A percentile compares a stretch with the other conserved stretches of the same genome.
phyloP scores from a whole-genome alignment of 2,329 filamentous ascomycete genomes.

The Sporothrix pallida region DNA sequence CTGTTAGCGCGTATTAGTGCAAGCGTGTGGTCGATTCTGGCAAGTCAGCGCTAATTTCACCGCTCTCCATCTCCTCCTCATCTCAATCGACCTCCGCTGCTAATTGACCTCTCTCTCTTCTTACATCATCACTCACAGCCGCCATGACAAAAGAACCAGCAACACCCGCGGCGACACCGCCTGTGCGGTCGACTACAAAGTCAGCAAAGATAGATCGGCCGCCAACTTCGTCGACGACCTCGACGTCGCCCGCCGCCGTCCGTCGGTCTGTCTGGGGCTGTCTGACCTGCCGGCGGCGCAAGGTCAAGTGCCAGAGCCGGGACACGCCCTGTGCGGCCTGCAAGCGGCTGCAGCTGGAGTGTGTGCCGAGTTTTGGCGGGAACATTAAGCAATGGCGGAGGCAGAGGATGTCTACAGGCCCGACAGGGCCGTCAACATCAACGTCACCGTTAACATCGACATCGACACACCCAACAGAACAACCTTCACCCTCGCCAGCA shows the following conservation, averaged over 20 bases:
- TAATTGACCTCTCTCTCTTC: too few relatives aligned
- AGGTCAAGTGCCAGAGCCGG: conserved; percentile 35
- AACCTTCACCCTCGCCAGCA: not conserved
- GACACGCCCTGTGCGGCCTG: conserved; percentile 34
- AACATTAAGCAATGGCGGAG: conserved; percentile 33
- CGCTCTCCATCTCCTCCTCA: too few relatives aligned
- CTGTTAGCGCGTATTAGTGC: too few relatives aligned
- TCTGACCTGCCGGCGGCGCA: conserved; percentile 35
- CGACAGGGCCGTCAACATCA: not conserved
- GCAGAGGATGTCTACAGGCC: not conserved
- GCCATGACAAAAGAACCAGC: not conserved
- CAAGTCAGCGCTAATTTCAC: conserved; percentile 3
- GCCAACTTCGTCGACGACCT: too few relatives aligned
- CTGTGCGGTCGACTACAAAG: not conserved
- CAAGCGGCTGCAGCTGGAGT: conserved; percentile 31
- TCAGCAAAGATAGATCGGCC: too few relatives aligned
- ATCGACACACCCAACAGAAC: too few relatives aligned
- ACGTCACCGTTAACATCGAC: not conserved
- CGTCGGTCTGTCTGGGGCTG: conserved; percentile 35
- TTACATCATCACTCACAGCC: not conserved
- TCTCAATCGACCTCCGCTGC: too few relatives aligned
- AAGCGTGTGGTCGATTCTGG: not conserved
- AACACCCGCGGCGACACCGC: not conserved
- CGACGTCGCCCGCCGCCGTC: not conserved
- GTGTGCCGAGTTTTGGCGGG: conserved; percentile 30